A percentile compares a stretch with the other conserved stretches of the same genome.
Conservation (phyloP, 768 basidiomycete genomes). For the Boletus rubroflammeus region DNA sequence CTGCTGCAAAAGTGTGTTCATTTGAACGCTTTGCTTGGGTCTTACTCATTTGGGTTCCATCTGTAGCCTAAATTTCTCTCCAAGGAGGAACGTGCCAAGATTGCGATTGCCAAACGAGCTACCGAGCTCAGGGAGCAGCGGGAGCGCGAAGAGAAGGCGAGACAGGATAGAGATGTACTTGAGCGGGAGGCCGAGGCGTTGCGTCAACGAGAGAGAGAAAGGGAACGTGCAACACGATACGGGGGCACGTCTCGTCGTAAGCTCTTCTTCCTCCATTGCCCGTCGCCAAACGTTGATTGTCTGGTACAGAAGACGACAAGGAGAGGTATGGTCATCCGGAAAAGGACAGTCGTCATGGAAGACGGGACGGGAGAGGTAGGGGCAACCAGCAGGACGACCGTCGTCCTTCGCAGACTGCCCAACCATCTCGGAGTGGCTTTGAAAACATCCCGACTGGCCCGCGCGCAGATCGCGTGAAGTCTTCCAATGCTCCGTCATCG, state of each 20-base stretch:
- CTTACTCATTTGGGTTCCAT: conserved; percentile 2
- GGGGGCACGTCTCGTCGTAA: conserved; percentile 37
- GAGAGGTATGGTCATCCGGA: conserved; percentile 49
- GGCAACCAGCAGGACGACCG: conserved; percentile 37
- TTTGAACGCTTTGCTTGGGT: neutral
- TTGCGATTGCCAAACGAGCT: conserved; percentile 84
- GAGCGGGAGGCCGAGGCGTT: conserved; percentile 75
- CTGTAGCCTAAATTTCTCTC: conserved; percentile 88
- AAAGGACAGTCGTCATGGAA: conserved; percentile 42
- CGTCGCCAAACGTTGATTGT: conserved; percentile 6
- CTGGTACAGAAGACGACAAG: conserved; percentile 43
- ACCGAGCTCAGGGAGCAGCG: conserved; percentile 77
- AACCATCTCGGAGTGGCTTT: conserved; percentile 43
- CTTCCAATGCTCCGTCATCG: conserved; percentile 30
- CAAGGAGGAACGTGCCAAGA: conserved; percentile 84
- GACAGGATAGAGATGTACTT: conserved; percentile 61
- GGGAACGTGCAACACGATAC: conserved; percentile 34
- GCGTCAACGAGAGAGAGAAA: conserved; percentile 47
- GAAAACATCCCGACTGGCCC: conserved; percentile 82
- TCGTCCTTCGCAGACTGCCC: conserved; percentile 31
- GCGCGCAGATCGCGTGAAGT: conserved; percentile 65
- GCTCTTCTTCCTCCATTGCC: neutral
- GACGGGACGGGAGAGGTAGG: conserved; percentile 39
- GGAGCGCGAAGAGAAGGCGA: conserved; percentile 58
- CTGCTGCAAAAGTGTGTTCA: conserved; percentile 74